Percentiles rank a stretch among this genome's conserved stretches.
These are phyloP conservation scores for Calonectria montana DNA, from an alignment of 2,329 filamentous ascomycete genomes.

Conservation along the genomic window DNA sequence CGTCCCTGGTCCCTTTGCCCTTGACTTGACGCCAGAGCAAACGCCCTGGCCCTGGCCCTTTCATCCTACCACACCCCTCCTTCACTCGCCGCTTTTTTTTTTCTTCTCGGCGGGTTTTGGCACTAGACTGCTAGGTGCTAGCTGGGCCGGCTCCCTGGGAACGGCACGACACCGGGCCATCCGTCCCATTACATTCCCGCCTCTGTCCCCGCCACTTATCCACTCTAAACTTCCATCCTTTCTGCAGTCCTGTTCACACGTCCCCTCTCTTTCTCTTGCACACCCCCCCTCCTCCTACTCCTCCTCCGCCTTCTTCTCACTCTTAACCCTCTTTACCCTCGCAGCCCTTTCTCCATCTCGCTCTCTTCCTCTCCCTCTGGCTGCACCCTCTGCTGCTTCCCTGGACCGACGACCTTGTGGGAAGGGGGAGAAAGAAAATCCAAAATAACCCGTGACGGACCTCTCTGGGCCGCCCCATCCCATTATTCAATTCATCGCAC, in stretches of 20 bases:
- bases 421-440: constrained; percentile 9
- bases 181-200: constrained; percentile 53
- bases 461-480: constrained; percentile 9
- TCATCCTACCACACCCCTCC: not conserved
- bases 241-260: constrained; percentile 33
- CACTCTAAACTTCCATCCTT: constrained; percentile 37
- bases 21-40: constrained; percentile 20
- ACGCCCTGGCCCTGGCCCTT: constrained; percentile 19
- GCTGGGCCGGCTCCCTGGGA: constrained; percentile 50
- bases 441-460: constrained; percentile 9
- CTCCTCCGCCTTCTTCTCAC: constrained; percentile 16
- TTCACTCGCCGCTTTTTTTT: not conserved
- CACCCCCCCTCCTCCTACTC: constrained; percentile 26
- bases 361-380: constrained; percentile 12
- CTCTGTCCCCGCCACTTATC: constrained; percentile 45
- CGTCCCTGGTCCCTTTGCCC: constrained; percentile 18
- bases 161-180: constrained; percentile 53
- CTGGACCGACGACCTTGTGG: constrained; percentile 16
- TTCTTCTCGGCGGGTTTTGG: constrained; percentile 18
- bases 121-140: constrained; percentile 34
- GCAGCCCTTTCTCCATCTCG: constrained; percentile 16
- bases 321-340: constrained; percentile 23
- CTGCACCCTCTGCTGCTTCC: constrained; percentile 8
- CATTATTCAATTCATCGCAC: not conserved
- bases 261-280: constrained; percentile 11